Conservation (phyloP, 208 protist species). For the Wallacemonas collosoma region DNA sequence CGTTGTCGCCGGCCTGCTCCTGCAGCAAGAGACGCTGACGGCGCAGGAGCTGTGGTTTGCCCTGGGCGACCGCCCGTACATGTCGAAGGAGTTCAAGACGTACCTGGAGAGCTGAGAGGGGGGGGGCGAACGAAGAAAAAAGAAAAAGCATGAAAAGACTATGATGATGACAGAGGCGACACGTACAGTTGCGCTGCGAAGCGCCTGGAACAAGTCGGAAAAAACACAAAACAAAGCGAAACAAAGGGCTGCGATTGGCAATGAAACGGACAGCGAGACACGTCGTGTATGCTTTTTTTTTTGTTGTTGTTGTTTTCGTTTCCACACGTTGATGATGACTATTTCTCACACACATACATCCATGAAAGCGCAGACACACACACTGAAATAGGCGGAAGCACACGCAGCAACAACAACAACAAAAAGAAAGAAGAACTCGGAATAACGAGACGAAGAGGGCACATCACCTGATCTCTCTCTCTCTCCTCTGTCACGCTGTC, state of each 20-base stretch:
- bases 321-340: not conserved
- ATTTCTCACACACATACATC: not conserved
- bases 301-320: too few relatives aligned
- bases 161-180: not conserved
- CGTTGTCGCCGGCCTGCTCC: constrained; percentile 70
- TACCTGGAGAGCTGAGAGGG: constrained; percentile 64
- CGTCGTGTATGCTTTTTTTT: too few relatives aligned
- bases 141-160: constrained; percentile 4
- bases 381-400: not conserved
- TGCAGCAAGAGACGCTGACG: constrained; percentile 83
- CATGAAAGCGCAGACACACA: not conserved
- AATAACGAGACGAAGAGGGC: too few relatives aligned
- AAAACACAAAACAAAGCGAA: not conserved
- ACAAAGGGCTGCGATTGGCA: not conserved
- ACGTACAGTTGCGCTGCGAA: not conserved
- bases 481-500: too few relatives aligned
- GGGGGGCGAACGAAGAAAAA: not conserved
- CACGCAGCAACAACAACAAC: constrained; percentile 15
- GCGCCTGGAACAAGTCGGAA: not conserved
- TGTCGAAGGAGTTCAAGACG: constrained; percentile 77
- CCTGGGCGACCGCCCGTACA: constrained; percentile 69
- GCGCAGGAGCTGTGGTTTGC: constrained; percentile 80
- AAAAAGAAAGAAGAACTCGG: not conserved
- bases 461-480: too few relatives aligned
- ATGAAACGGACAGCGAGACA: too few relatives aligned